Evolutionary conservation across 192 early-diverging fungal genomes (phyloP).

Genomic region (Coemansia sp.): DNA sequence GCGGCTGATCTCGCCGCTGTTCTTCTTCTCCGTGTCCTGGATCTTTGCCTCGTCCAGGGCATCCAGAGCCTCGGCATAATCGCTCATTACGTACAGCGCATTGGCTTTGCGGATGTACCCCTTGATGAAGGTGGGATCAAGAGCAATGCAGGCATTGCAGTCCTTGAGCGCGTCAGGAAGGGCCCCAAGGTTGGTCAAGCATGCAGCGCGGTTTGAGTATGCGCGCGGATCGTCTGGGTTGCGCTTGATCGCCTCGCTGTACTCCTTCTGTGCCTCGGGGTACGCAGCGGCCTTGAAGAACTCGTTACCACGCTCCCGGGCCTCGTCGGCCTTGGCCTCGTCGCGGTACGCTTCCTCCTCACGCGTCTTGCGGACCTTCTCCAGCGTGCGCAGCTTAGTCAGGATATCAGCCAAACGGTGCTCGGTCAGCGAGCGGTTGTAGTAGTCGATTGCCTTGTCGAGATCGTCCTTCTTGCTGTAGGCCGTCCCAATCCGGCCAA

Average conservation of each 20-base stretch:
- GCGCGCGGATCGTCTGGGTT: conserved; percentile 85
- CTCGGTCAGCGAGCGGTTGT: conserved; percentile 90
- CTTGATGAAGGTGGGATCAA: conserved; percentile 89
- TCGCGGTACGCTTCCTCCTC: conserved; percentile 88
- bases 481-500: conserved; percentile 87
- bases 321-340: conserved; percentile 80
- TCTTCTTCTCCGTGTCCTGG: conserved; percentile 83
- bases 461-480: conserved; percentile 79
- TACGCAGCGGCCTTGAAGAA: conserved; percentile 89
- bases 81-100: conserved; percentile 84
- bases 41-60: conserved; percentile 75
- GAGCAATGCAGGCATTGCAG: conserved; percentile 81
- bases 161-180: conserved; percentile 94
- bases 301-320: conserved; percentile 90
- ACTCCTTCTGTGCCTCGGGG: conserved; percentile 84
- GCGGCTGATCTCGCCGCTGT: conserved; percentile 79
- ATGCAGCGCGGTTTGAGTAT: conserved; percentile 96
- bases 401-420: conserved; percentile 93
- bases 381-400: conserved; percentile 79
- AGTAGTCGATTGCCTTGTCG: conserved; percentile 89
- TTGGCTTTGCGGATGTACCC: conserved; percentile 96
- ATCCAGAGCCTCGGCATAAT: conserved; percentile 82
- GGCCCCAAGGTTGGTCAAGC: conserved; percentile 93
- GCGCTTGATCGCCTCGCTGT: conserved; percentile 96
- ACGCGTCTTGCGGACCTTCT: conserved; percentile 76